Evolutionary conservation across 495 filamentous ascomycete species (phyloP).

Genomic region (Penicillium goetzii): DNA sequence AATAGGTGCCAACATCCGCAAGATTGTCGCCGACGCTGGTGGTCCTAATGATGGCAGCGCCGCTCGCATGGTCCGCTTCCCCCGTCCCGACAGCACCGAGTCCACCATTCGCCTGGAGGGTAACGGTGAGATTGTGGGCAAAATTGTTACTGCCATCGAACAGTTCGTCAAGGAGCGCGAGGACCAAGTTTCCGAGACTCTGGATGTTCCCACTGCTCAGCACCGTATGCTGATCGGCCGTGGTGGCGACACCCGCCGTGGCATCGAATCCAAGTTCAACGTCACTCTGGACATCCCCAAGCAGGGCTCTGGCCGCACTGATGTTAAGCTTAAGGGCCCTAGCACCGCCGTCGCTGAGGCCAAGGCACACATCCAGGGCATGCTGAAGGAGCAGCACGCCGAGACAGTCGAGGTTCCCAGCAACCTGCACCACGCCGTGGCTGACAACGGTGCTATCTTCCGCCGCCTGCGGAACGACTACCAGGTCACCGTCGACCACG

Average conservation of each 20-base stretch:
- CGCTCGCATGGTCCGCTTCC: slow-evolving; percentile 89
- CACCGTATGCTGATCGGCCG: slow-evolving; percentile 90
- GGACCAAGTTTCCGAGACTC: slow-evolving; percentile 70
- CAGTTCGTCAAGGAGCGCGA: slow-evolving; percentile 77
- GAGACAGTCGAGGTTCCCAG: slow-evolving; percentile 83
- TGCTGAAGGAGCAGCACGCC: slow-evolving; percentile 85
- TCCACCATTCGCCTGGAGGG: slow-evolving; percentile 87
- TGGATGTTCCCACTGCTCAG: slow-evolving; percentile 85
- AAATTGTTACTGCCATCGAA: slow-evolving; percentile 81
- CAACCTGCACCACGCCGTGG: slow-evolving; percentile 76
- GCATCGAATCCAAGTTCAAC: slow-evolving; percentile 86
- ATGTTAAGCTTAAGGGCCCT: slow-evolving; percentile 82
- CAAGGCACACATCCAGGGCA: slow-evolving; percentile 75
- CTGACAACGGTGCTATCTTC: slow-evolving; percentile 93
- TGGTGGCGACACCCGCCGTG: slow-evolving; percentile 80
- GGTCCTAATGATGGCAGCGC: slow-evolving; percentile 83
- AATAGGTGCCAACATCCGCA: slow-evolving; percentile 81
- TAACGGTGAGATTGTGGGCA: slow-evolving; percentile 78
- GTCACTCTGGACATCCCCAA: slow-evolving; percentile 89
- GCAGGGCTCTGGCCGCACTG: slow-evolving; percentile 66
- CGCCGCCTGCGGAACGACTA: slow-evolving; percentile 79
- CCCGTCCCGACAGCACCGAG: slow-evolving; percentile 73
- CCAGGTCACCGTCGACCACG: slow-evolving; percentile 88
- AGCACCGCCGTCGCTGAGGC: slow-evolving; percentile 79
- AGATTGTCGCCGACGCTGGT: slow-evolving; percentile 84